Evolutionary conservation across 371 early-diverging fungal genomes (phyloP).

Genomic region (Lichtheimia corymbifera): DNA sequence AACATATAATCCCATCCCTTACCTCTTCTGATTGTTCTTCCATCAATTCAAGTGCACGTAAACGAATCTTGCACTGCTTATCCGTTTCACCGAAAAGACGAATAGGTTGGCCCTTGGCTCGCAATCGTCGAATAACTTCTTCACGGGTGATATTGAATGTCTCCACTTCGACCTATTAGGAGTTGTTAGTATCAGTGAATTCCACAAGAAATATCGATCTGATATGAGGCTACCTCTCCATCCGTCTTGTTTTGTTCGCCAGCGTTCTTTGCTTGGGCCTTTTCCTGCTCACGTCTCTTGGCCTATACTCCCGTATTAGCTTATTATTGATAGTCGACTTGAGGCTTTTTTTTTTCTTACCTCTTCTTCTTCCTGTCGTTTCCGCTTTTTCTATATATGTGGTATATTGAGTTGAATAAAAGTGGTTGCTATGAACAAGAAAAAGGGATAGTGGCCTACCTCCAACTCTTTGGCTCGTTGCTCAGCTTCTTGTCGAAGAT

Average conservation of each 20-base stretch:
- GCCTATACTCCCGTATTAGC: no score
- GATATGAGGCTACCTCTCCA: slow-evolving; percentile 1
- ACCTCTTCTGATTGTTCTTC: slow-evolving; percentile 73
- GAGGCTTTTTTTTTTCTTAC: slow-evolving; percentile 19
- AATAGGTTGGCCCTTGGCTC: slow-evolving; percentile 91
- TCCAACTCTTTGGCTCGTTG: slow-evolving; percentile 52
- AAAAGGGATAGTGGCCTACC: slow-evolving; percentile 13
- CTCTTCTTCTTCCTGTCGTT: slow-evolving; percentile 28
- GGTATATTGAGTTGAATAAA: no score
- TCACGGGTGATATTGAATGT: slow-evolving; percentile 70
- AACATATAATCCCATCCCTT: background rate
- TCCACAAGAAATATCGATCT: no score
- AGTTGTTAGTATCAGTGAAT: background rate
- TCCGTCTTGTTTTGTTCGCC: slow-evolving; percentile 19
- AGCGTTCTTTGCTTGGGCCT: slow-evolving; percentile 19
- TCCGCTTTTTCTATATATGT: slow-evolving; percentile 6
- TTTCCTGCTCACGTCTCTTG: slow-evolving; percentile 20
- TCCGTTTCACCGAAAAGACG: slow-evolving; percentile 92
- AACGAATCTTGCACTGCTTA: slow-evolving; percentile 77
- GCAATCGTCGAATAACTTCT: slow-evolving; percentile 82
- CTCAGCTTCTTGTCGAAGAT: slow-evolving; percentile 57
- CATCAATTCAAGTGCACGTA: slow-evolving; percentile 82
- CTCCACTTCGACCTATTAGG: slow-evolving; percentile 32
- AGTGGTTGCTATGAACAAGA: no score
- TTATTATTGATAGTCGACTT: no score